Base-by-base conservation (phyloP, 1,284 basidiomycete species). In the Rhodofomes roseus region DNA sequence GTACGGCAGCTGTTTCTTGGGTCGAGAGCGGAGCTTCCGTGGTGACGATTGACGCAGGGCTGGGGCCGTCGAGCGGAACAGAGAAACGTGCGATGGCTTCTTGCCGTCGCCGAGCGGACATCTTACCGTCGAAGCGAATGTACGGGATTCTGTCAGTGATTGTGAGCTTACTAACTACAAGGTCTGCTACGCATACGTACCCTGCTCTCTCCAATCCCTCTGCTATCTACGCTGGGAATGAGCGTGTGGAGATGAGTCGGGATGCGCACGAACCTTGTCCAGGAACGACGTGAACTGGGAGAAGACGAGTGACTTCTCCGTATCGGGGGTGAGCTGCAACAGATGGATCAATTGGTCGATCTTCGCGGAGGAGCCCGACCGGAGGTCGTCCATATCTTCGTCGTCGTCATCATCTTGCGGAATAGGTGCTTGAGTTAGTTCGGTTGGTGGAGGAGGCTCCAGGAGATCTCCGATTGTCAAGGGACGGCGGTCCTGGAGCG, bases 261-360 rank as follows among this genome's bases (percentile, higher is more conserved):
- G 51, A 7, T 14, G 4, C 8, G 20, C n/a, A 39, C 73, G 55
- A 61, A 88, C 90, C 77, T 90, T 88, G 73, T 92, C 89, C 60
- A 94, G 73, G 74, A 93, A 94, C 2, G 85, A 83, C 1, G 92
- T 95, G 67, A 94, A 95, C 66, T 93, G 92, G 2, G 89, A 92
- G 67, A 94, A 94, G 1, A 93, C 90, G 1, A 95, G 76, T 1
- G 88, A 89, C 72, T 95, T 95, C 64, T 93, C 90, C 5, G 78
- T 81, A 2, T 68, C 63, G 0, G 90, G 88, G 12, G 86, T 90
- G 16, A 92, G 73, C 61, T 82, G 77, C 53, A 95, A 77, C 53
- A 94, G 80, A 54, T 88, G 81, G 29, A 93, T 71, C 16, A 95
- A 77, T 67, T 93, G 91, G 54, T 90, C 85, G 55, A 94, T 89